Conservation (phyloP, 495 filamentous ascomycete species). For the Chlorociboria aeruginascens region DNA sequence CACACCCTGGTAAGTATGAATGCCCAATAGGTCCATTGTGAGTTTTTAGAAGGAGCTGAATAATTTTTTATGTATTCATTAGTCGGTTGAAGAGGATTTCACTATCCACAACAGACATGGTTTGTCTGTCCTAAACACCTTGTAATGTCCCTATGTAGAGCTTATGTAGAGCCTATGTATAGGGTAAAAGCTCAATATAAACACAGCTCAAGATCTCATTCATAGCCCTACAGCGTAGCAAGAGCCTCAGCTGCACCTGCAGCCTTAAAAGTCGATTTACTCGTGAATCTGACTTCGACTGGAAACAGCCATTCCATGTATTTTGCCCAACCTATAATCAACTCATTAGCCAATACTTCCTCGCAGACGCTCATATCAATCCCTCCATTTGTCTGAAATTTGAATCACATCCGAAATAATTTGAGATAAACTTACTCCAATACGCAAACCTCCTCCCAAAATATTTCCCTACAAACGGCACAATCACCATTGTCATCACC, state of each 20-base stretch:
- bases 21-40: background rate
- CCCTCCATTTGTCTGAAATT: background rate
- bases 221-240: slow-evolving; percentile 24
- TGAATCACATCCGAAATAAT: background rate
- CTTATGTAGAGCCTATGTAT: too few relatives aligned
- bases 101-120: background rate
- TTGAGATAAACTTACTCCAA: slow-evolving; percentile 57
- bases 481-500: slow-evolving; percentile 81
- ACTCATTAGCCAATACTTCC: slow-evolving; percentile 1
- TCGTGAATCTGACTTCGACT: slow-evolving; percentile 40
- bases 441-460: slow-evolving; percentile 89
- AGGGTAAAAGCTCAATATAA: too few relatives aligned
- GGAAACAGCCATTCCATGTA: slow-evolving; percentile 47
- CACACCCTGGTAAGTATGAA: background rate
- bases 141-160: too few relatives aligned
- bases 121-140: too few relatives aligned
- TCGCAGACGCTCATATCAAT: too few relatives aligned
- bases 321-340: slow-evolving; percentile 36
- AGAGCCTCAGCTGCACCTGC: slow-evolving; percentile 59
- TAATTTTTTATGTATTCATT: background rate
- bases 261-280: slow-evolving; percentile 45
- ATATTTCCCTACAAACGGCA: slow-evolving; percentile 89
- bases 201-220: too few relatives aligned
- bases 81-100: background rate
- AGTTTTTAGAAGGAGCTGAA: background rate